Percentiles rank a stretch among this genome's conserved stretches.
Conservation (phyloP, 345 rosid genomes). For the Melastoma malabathricum region DNA sequence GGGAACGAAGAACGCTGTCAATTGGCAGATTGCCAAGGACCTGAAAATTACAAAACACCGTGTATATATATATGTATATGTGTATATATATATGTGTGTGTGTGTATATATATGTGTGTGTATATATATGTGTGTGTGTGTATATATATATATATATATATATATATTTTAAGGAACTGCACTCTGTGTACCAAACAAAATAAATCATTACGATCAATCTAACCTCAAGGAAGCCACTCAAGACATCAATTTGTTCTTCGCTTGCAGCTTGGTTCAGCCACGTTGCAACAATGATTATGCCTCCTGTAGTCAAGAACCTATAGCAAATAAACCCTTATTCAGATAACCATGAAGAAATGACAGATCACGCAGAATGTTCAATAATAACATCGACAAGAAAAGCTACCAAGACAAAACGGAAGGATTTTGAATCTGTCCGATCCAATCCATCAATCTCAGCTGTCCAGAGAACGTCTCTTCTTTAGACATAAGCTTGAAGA, state of each 20-base stretch:
- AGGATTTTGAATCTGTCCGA: slow-evolving; percentile 71
- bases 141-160: neutral
- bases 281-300: slow-evolving; percentile 82
- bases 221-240: slow-evolving; percentile 60
- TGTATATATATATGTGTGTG: neutral
- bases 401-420: slow-evolving; percentile 62
- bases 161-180: slow-evolving; percentile 7
- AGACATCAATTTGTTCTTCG: slow-evolving; percentile 85
- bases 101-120: neutral
- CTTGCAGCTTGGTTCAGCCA: slow-evolving; percentile 82
- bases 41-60: slow-evolving; percentile 24
- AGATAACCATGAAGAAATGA: no score
- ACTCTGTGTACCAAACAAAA: slow-evolving; percentile 1
- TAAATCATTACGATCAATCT: neutral
- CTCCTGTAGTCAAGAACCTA: slow-evolving; percentile 89
- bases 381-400: neutral
- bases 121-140: neutral
- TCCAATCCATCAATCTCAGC: slow-evolving; percentile 83
- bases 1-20: slow-evolving; percentile 76
- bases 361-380: no score
- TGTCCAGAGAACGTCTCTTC: slow-evolving; percentile 44
- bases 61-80: neutral
- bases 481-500: slow-evolving; percentile 48
- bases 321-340: slow-evolving; percentile 4
- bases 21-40: slow-evolving; percentile 83